A percentile compares a stretch with the other conserved stretches of the same genome.
Conservation (phyloP, 2,329 filamentous ascomycete genomes). For the Leptographium flavum region DNA sequence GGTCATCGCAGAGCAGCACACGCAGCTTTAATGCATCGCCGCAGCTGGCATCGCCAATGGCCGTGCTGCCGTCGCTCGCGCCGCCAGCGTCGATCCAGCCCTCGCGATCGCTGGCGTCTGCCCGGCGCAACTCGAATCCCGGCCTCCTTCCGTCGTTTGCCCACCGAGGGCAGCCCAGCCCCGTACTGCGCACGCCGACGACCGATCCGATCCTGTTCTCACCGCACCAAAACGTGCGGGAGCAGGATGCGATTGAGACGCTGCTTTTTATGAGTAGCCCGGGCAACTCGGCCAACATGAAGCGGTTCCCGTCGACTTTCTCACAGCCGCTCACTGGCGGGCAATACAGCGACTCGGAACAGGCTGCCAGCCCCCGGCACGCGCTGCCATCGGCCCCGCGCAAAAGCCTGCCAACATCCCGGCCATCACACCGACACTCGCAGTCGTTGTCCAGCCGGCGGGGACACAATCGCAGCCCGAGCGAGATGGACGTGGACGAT, state of each 20-base stretch:
- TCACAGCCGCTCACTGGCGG: conserved; percentile 21
- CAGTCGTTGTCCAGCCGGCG: conserved; percentile 14
- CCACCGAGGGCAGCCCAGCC: conserved; percentile 25
- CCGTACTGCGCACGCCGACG: conserved; percentile 19
- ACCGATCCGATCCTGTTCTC: conserved; percentile 47
- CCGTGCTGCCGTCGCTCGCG: conserved; percentile 25
- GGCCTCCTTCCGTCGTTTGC: conserved; percentile 28
- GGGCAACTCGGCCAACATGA: conserved; percentile 52
- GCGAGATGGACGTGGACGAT: conserved; percentile 34
- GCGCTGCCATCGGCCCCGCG: conserved; percentile 34
- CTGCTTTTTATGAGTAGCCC: conserved; percentile 72
- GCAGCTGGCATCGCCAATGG: conserved; percentile 7
- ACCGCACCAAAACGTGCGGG: conserved; percentile 53
- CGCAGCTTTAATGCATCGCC: conserved; percentile 2
- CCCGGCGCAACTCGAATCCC: conserved; percentile 36
- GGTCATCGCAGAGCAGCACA: conserved; percentile 3
- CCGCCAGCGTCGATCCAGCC: conserved; percentile 42
- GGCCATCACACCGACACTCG: conserved; percentile 13
- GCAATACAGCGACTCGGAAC: too few species aligned
- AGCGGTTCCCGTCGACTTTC: conserved; percentile 33
- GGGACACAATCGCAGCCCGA: conserved; percentile 16
- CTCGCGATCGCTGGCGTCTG: conserved; percentile 20
- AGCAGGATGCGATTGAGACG: conserved; percentile 71
- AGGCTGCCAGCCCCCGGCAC: conserved; percentile 25
- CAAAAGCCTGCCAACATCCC: conserved; percentile 35